Conservation (phyloP, 1,139 yeast genomes). For the Hyphopichia pseudoburtonii region DNA sequence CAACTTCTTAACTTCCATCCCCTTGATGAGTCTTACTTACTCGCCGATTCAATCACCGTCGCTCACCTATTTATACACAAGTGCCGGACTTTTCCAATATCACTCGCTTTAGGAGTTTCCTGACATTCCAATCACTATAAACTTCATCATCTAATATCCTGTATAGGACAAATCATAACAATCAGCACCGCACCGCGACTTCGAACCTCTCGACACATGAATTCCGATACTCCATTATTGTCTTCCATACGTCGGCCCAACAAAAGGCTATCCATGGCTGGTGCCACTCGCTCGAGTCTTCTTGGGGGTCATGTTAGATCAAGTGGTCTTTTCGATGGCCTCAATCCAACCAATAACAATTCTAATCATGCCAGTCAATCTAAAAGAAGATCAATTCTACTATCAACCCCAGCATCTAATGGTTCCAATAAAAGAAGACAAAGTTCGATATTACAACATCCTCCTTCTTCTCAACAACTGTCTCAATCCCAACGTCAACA, state of each 20-base stretch:
- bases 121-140: too few species aligned
- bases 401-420: constrained; percentile 41
- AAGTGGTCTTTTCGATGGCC: constrained; percentile 5
- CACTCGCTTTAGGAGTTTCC: too few species aligned
- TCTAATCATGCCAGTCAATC: constrained; percentile 6
- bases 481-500: constrained; percentile 8
- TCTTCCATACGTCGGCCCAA: constrained; percentile 5
- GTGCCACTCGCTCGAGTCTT: constrained; percentile 35
- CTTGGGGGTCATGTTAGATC: constrained; percentile 14
- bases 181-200: too few species aligned
- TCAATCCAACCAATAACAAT: constrained; percentile 1
- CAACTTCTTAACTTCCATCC: too few species aligned
- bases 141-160: background rate
- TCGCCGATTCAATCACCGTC: too few species aligned
- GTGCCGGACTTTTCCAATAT: too few species aligned
- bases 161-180: too few species aligned
- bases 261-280: constrained; percentile 35
- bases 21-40: too few species aligned
- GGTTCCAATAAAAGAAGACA: constrained; percentile 34
- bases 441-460: constrained; percentile 18
- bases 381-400: constrained; percentile 32
- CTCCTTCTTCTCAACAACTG: constrained; percentile 17
- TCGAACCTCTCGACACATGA: too few species aligned
- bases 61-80: too few species aligned
- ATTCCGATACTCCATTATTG: constrained; percentile 5